Evolutionary conservation across 768 basidiomycete species (phyloP), one percentile per base, ranked within the genome.

Genomic region (Mycena maculata): DNA sequence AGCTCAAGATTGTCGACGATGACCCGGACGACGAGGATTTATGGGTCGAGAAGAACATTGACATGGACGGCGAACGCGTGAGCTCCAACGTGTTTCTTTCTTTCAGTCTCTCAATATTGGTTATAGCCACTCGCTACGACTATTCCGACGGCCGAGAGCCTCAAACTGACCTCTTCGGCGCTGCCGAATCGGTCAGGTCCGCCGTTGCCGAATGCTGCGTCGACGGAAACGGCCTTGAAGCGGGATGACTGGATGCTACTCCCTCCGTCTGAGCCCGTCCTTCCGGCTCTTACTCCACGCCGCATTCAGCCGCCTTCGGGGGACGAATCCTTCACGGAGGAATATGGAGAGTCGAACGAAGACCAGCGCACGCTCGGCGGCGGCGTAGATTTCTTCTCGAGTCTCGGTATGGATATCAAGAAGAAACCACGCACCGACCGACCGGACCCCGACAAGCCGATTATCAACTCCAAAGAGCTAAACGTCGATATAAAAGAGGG

Each of bases 241-340:
- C 86, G 95, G 22, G 95, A 96, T 67, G 90, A 94, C 39, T 98
- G 96, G 96, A 97, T 98, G 95, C 79, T 96, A 31, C 65, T 77
- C n/a, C 83, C 84, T 27, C 66, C 76, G n/a, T 72, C 80, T 53
- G 69, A 75, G n/a, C 76, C 80, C 45, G 52, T 70, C 13, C 16
- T 77, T 15, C 78, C 77, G 4, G 41, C 54, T 0, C 75, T 74
- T 70, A 60, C 68, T 47, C 53, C 70, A 63, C 77, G 66, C 68
- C 72, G 70, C 52, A 61, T 68, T 22, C 65, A 47, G 42, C 59
- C 41, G 41, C 71, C 74, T 28, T 62, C 66, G 12, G 77, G 74
- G 1, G 84, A 88, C 23, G 87, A 90, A 27, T 80, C 86, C 5
- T 79, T 90, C 30, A 90, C 87, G 5, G 92, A 94, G 22, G 88